Percentiles rank a stretch among this genome's conserved stretches.
These are phyloP conservation scores for Phaeosphaeriaceae sp. DNA, from an alignment of 2,329 filamentous ascomycete genomes.

Conservation along the genomic window DNA sequence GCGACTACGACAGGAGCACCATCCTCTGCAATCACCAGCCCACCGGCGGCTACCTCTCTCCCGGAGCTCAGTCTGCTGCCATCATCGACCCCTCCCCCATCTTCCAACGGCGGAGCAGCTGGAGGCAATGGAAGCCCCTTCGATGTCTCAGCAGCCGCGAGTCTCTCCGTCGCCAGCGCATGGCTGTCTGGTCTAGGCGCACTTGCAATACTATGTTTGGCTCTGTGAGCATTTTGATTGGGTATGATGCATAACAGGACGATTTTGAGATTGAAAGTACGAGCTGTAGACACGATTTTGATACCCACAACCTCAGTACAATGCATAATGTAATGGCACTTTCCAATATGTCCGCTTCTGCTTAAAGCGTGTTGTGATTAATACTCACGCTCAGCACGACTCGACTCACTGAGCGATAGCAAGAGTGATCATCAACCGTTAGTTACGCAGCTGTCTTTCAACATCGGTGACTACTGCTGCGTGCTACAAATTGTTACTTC, in stretches of 20 bases:
- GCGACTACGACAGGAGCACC: constrained; percentile 6
- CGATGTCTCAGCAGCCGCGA: constrained; percentile 31
- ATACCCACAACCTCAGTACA: not conserved
- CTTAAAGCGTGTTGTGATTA: too few relatives aligned
- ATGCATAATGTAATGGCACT: constrained; percentile 1
- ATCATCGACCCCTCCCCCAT: constrained; percentile 11
- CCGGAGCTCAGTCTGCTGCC: constrained; percentile 7
- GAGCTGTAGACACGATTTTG: not conserved
- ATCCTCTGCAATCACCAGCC: constrained; percentile 11
- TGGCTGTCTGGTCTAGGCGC: constrained; percentile 11
- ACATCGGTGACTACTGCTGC: too few relatives aligned
- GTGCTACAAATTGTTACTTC: too few relatives aligned
- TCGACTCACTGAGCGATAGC: too few relatives aligned
- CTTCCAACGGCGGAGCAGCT: constrained; percentile 10
- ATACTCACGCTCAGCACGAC: too few relatives aligned
- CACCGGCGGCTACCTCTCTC: constrained; percentile 5
- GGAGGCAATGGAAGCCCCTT: constrained; percentile 36
- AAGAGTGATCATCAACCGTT: too few relatives aligned
- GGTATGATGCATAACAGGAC: not conserved
- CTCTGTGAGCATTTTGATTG: constrained; percentile 1
- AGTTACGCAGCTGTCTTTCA: too few relatives aligned
- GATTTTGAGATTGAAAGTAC: not conserved
- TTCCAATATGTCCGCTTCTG: not conserved
- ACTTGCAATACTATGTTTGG: constrained; percentile 17
- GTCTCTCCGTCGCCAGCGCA: constrained; percentile 13